phyloP scores from a whole-genome alignment of 2,329 filamentous ascomycete species.

The Chalara sp. region DNA sequence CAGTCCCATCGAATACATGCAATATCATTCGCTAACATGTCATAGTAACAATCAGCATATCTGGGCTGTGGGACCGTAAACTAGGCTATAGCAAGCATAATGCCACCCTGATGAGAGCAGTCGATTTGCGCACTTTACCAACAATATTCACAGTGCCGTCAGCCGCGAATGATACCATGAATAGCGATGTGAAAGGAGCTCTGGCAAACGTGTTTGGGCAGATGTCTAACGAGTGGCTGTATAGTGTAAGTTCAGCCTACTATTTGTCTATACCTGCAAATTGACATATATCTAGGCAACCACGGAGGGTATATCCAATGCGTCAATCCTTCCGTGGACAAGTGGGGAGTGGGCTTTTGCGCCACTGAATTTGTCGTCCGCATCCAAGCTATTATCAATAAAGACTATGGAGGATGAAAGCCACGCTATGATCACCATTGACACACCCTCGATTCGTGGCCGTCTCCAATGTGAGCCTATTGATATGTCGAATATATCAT shows the following conservation, averaged over 20 bases:
- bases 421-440: conserved; percentile 4
- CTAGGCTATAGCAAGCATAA: background rate
- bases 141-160: conserved; percentile 7
- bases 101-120: background rate
- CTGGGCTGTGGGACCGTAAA: conserved; percentile 9
- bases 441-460: conserved; percentile 6
- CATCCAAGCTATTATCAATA: background rate
- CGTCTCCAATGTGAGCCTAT: conserved; percentile 10
- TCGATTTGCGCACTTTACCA: conserved; percentile 9
- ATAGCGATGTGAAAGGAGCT: background rate
- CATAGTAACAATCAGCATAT: conserved; percentile 14
- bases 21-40: background rate
- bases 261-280: background rate
- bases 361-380: conserved; percentile 3
- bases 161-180: background rate
- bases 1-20: background rate
- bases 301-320: conserved; percentile 3
- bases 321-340: conserved; percentile 7
- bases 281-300: background rate
- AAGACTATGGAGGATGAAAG: background rate
- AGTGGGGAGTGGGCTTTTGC: conserved; percentile 10
- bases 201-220: conserved; percentile 7
- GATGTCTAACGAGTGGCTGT: conserved; percentile 8
- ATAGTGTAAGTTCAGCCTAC: background rate
- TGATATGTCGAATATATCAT: conserved; percentile 10